Evolutionary conservation across 768 basidiomycete species (phyloP).

Genomic region (Pluteus cervinus): DNA sequence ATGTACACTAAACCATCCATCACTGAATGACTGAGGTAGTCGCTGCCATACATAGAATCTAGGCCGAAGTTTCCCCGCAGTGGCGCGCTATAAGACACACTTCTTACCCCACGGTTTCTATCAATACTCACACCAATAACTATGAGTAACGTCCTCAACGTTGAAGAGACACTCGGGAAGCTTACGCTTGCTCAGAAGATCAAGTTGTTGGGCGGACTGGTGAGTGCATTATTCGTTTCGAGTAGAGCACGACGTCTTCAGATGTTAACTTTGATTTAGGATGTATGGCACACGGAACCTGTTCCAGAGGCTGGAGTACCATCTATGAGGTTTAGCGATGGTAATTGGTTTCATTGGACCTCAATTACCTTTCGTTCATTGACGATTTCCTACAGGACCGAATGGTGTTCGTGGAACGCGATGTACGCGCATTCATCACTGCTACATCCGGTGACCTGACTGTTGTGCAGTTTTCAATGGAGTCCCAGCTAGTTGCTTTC

Average conservation of each 20-base stretch:
- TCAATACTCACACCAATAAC: slow-evolving; percentile 1
- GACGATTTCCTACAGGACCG: slow-evolving; percentile 26
- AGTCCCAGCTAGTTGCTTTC: slow-evolving; percentile 51
- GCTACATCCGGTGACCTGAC: slow-evolving; percentile 26
- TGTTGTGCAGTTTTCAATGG: slow-evolving; percentile 43
- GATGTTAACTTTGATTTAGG: slow-evolving; percentile 18
- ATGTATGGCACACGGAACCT: slow-evolving; percentile 42
- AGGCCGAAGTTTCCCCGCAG: no score
- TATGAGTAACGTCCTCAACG: slow-evolving; percentile 25
- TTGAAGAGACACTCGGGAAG: slow-evolving; percentile 30
- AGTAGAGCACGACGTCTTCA: background rate
- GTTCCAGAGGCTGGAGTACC: slow-evolving; percentile 33
- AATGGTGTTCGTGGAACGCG: slow-evolving; percentile 43
- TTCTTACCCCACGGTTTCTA: slow-evolving; percentile 1
- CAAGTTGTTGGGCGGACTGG: slow-evolving; percentile 36
- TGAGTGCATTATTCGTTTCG: slow-evolving; percentile 11
- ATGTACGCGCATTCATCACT: slow-evolving; percentile 36
- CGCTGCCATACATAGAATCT: no score
- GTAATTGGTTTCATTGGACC: slow-evolving; percentile 15
- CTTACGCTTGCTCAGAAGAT: slow-evolving; percentile 34
- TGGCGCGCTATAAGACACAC: slow-evolving; percentile 12
- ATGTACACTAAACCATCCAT: no score
- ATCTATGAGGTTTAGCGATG: slow-evolving; percentile 42
- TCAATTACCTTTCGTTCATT: background rate
- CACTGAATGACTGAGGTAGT: no score